Evolutionary conservation across 768 basidiomycete species (phyloP).

Genomic region (Mycena latifolia): DNA sequence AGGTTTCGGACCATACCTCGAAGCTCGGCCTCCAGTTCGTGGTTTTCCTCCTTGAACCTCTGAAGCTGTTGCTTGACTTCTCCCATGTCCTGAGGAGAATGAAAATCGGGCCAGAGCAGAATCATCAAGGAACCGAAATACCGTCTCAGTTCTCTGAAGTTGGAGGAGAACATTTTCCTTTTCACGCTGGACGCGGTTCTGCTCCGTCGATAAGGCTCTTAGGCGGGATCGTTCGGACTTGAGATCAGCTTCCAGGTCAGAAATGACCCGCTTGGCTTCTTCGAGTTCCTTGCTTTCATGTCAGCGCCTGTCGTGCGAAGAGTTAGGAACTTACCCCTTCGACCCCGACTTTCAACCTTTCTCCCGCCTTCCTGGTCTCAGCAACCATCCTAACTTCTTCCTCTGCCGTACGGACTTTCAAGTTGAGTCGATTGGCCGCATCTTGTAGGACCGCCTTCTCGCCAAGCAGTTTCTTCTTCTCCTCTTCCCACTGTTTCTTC

Average conservation of each 20-base stretch:
- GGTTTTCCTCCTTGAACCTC: conserved; percentile 78
- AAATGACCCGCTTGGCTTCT: conserved; percentile 71
- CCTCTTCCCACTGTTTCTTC: conserved; percentile 79
- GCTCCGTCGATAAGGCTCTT: conserved; percentile 72
- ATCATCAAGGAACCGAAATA: conserved; percentile 40
- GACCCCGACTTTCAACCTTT: conserved; percentile 61
- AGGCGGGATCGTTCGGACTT: conserved; percentile 77
- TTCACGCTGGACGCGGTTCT: conserved; percentile 71
- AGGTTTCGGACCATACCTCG: conserved; percentile 59
- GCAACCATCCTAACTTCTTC: conserved; percentile 66
- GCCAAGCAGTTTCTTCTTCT: conserved; percentile 70
- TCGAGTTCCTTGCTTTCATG: conserved; percentile 72
- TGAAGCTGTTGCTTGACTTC: conserved; percentile 79
- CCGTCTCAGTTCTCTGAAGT: conserved; percentile 78
- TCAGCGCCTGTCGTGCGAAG: background rate
- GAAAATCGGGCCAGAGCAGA: conserved; percentile 20
- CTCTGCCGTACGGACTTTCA: conserved; percentile 68
- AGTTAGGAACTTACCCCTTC: conserved; percentile 62
- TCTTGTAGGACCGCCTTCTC: conserved; percentile 83
- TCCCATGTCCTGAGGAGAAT: conserved; percentile 77
- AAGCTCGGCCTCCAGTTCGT: conserved; percentile 79
- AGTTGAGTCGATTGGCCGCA: conserved; percentile 73
- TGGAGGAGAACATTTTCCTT: conserved; percentile 73
- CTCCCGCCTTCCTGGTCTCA: conserved; percentile 64
- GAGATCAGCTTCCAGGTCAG: conserved; percentile 79